phyloP scores from a whole-genome alignment of 2,329 filamentous ascomycete species.

The Exophiala sp. region DNA sequence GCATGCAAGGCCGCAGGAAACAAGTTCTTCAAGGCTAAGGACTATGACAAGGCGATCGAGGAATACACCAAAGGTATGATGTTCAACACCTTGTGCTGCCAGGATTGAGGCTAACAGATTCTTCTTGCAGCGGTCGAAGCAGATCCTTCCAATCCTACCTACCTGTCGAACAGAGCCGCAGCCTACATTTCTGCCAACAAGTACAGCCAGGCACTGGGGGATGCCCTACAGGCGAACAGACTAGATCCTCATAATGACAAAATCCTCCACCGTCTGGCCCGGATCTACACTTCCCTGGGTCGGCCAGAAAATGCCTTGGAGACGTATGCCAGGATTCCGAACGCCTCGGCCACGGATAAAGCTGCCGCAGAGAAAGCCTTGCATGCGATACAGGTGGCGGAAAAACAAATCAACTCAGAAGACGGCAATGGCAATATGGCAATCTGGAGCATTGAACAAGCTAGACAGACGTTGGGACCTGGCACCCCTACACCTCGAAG shows the following conservation, averaged over 20 bases:
- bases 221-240: conserved; percentile 75
- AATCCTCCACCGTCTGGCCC: conserved; percentile 77
- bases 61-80: conserved; percentile 86
- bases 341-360: conserved; percentile 78
- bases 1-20: conserved; percentile 88
- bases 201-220: conserved; percentile 74
- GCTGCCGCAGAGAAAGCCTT: conserved; percentile 64
- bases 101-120: conserved; percentile 24
- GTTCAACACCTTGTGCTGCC: conserved; percentile 1
- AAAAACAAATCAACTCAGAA: conserved; percentile 67
- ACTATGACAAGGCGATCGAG: conserved; percentile 79
- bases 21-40: conserved; percentile 92
- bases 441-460: conserved; percentile 83
- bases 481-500: conserved; percentile 78
- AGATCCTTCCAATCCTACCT: conserved; percentile 78
- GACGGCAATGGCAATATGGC: conserved; percentile 78
- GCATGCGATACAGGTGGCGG: conserved; percentile 71
- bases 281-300: conserved; percentile 83
- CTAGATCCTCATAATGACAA: conserved; percentile 82
- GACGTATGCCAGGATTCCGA: conserved; percentile 67
- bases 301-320: conserved; percentile 79
- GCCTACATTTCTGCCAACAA: conserved; percentile 84
- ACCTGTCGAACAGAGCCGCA: conserved; percentile 89
- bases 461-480: conserved; percentile 69
- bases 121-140: conserved; percentile 68